Evolutionary conservation across 352 stramenopile genomes (phyloP).

Genomic region (Pythium volutum): DNA sequence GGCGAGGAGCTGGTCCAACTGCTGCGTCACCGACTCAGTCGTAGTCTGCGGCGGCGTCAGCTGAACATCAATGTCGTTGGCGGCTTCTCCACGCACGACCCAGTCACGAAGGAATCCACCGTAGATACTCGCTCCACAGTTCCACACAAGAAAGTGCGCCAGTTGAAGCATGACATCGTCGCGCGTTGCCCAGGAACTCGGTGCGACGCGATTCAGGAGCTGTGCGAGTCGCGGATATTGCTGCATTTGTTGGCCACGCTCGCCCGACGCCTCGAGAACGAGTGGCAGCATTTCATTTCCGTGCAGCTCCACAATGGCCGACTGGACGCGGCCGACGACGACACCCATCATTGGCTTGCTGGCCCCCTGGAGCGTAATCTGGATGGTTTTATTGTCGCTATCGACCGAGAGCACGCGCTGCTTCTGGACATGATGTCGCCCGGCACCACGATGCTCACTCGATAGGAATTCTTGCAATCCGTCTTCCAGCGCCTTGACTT

Average conservation of each 20-base stretch:
- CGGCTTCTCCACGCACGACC: conserved; percentile 25
- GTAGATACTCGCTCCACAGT: conserved; percentile 15
- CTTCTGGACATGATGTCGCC: background rate
- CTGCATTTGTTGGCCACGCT: conserved; percentile 25
- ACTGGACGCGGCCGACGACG: conserved; percentile 24
- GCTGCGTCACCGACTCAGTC: background rate
- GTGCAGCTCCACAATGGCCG: conserved; percentile 11
- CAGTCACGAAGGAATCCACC: conserved; percentile 31
- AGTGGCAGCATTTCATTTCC: conserved; percentile 16
- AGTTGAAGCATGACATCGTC: conserved; percentile 31
- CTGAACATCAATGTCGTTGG: conserved; percentile 29
- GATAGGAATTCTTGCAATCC: conserved; percentile 4
- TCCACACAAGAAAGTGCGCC: conserved; percentile 24
- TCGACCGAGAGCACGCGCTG: background rate
- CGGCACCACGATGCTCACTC: conserved; percentile 1
- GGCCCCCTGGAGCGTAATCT: conserved; percentile 19
- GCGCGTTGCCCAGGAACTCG: conserved; percentile 15
- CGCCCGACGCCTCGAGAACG: conserved; percentile 13
- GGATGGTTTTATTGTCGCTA: background rate
- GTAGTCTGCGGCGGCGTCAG: conserved; percentile 18
- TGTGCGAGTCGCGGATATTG: conserved; percentile 19
- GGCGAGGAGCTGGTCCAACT: conserved; percentile 5
- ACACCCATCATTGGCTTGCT: conserved; percentile 24
- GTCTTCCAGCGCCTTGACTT: background rate
- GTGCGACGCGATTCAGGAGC: conserved; percentile 13